Conservation (phyloP, 495 filamentous ascomycete genomes). For the Glarea lozoyensis region DNA sequence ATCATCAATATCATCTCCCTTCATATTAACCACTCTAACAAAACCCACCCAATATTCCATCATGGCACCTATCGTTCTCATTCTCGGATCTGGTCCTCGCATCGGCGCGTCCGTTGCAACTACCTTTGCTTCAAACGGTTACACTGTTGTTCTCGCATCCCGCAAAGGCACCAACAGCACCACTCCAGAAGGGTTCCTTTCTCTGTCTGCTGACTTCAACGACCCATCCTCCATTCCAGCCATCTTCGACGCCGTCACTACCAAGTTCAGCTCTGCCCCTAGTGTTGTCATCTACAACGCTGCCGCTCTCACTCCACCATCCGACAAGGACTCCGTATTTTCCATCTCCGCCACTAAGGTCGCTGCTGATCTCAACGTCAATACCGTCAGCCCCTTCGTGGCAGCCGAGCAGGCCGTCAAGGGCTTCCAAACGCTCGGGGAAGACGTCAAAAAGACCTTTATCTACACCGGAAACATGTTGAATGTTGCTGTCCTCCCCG, state of each 20-base stretch:
- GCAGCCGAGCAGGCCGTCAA: conserved; percentile 35
- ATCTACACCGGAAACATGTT: conserved; percentile 41
- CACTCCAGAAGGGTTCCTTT: conserved; percentile 25
- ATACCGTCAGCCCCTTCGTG: conserved; percentile 33
- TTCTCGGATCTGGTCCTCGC: conserved; percentile 25
- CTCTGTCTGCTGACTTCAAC: conserved; percentile 32
- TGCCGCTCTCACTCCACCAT: conserved; percentile 10
- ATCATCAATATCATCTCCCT: too few species aligned
- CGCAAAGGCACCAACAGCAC: conserved; percentile 27
- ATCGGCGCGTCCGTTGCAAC: conserved; percentile 26
- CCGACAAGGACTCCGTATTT: conserved; percentile 22
- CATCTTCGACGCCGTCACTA: conserved; percentile 31
- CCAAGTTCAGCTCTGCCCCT: conserved; percentile 29
- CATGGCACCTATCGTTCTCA: conserved; percentile 14
- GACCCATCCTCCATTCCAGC: conserved; percentile 27
- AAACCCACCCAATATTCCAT: too few species aligned
- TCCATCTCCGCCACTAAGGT: conserved; percentile 27
- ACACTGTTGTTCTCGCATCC: conserved; percentile 33
- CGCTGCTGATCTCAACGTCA: conserved; percentile 31
- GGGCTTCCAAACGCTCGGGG: conserved; percentile 30
- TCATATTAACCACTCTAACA: too few species aligned
- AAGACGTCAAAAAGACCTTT: conserved; percentile 30
- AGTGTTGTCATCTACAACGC: conserved; percentile 41
- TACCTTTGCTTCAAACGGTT: conserved; percentile 35
- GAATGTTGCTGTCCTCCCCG: conserved; percentile 25